Evolutionary conservation across 805 yeast species (phyloP).

Genomic region (Monosporozyma solicola): DNA sequence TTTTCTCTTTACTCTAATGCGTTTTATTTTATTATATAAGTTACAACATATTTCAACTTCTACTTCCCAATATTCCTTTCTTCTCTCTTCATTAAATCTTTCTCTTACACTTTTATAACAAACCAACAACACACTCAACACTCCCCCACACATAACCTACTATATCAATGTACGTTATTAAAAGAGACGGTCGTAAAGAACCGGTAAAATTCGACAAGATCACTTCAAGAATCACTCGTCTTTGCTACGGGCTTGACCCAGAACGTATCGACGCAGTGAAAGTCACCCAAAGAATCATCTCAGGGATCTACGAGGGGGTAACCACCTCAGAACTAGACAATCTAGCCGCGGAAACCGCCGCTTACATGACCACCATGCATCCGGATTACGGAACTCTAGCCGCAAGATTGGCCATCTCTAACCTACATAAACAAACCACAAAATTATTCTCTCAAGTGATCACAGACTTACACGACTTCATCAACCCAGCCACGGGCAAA

Average conservation of each 20-base stretch:
- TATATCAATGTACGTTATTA: conserved; percentile 59
- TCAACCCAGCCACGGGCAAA: conserved; percentile 63
- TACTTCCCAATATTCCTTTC: conserved; percentile 86
- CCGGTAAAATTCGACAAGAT: conserved; percentile 92
- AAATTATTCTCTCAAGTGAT: conserved; percentile 68
- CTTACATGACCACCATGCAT: conserved; percentile 90
- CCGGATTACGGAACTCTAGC: conserved; percentile 95
- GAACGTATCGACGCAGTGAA: conserved; percentile 84
- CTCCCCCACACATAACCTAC: conserved; percentile 3
- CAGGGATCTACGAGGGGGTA: conserved; percentile 80
- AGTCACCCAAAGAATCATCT: conserved; percentile 82
- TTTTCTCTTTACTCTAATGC: too few relatives aligned
- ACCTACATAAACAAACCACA: conserved; percentile 83
- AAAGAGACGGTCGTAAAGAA: conserved; percentile 89
- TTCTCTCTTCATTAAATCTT: conserved; percentile 70
- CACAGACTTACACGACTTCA: conserved; percentile 56
- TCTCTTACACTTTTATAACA: background rate
- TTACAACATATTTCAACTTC: conserved; percentile 57
- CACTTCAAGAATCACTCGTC: conserved; percentile 84
- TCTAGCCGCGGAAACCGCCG: conserved; percentile 89
- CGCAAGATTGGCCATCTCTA: conserved; percentile 87
- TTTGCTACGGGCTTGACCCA: conserved; percentile 85
- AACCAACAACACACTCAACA: background rate
- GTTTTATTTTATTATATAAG: background rate
- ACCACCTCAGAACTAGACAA: conserved; percentile 73